Conservation (phyloP, 2,329 filamentous ascomycete genomes). For the Phialophora chinensis region DNA sequence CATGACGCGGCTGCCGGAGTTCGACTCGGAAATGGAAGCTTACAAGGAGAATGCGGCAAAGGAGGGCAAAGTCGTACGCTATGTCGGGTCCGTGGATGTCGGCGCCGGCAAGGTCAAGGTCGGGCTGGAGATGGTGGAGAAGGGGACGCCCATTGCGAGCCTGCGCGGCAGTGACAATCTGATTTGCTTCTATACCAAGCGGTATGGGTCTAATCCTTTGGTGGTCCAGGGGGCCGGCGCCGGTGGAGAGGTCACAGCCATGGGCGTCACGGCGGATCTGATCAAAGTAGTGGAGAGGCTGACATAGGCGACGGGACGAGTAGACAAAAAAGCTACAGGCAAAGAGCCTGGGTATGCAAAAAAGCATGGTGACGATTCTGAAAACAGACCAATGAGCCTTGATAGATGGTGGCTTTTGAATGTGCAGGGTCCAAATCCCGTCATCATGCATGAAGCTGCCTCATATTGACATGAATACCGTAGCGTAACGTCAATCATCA, state of each 20-base stretch:
- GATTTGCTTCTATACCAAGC: conserved; percentile 96
- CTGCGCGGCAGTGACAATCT: conserved; percentile 99
- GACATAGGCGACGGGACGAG: conserved; percentile 47
- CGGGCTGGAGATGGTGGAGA: conserved; percentile 86
- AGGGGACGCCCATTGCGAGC: conserved; percentile 86
- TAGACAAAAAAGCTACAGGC: not conserved
- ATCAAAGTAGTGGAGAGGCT: conserved; percentile 84
- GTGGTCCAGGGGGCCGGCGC: conserved; percentile 95
- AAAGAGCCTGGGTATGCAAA: not conserved
- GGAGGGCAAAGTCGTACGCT: conserved; percentile 89
- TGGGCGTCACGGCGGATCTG: conserved; percentile 94
- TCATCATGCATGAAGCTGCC: not conserved
- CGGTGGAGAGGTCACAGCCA: conserved; percentile 93
- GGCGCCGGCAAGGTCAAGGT: conserved; percentile 83
- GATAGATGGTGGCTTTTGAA: too few species aligned
- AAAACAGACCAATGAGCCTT: too few species aligned
- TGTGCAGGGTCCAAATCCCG: not conserved
- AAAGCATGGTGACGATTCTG: not conserved
- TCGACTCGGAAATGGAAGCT: conserved; percentile 88
- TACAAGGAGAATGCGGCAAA: conserved; percentile 83
- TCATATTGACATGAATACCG: not conserved
- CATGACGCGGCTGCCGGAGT: conserved; percentile 76
- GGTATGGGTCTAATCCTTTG: conserved; percentile 87
- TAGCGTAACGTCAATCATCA: not conserved
- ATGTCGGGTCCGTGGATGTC: conserved; percentile 92